phyloP scores from a whole-genome alignment of 2,329 filamentous ascomycete genomes.

The Trichophyton rubrum region DNA sequence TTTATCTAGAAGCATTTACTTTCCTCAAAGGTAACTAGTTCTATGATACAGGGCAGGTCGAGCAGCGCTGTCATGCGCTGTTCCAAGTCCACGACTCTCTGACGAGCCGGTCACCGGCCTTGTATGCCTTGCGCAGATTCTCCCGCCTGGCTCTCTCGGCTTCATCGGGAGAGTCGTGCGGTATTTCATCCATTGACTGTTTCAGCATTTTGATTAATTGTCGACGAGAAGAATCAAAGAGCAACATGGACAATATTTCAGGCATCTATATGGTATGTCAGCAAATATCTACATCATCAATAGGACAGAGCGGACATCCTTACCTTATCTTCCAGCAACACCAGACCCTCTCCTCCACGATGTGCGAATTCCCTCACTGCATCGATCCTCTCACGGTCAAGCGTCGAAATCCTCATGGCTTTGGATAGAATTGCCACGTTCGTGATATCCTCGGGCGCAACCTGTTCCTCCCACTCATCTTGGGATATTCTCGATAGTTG shows the following conservation, averaged over 20 bases:
- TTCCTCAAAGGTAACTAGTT: not conserved
- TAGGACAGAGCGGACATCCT: constrained; percentile 6
- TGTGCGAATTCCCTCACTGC: constrained; percentile 71
- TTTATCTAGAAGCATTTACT: not conserved
- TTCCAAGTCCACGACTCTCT: not conserved
- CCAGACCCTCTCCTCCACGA: constrained; percentile 61
- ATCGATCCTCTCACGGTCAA: constrained; percentile 86
- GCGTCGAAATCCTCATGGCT: constrained; percentile 54
- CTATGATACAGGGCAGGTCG: not conserved
- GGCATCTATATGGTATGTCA: constrained; percentile 47
- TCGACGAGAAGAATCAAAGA: constrained; percentile 79
- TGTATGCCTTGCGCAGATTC: constrained; percentile 54
- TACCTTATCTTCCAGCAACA: constrained; percentile 55
- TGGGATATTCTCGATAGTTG: constrained; percentile 7
- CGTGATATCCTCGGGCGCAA: constrained; percentile 41
- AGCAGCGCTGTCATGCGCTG: not conserved
- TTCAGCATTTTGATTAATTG: constrained; percentile 61
- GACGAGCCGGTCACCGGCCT: not conserved
- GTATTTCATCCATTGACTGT: constrained; percentile 44
- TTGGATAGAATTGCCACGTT: constrained; percentile 58
- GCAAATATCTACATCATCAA: not conserved
- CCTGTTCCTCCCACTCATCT: constrained; percentile 35
- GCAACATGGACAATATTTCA: constrained; percentile 70
- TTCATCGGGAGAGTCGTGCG: constrained; percentile 32
- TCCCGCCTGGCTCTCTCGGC: constrained; percentile 43